These are phyloP conservation scores for Rosa lucieae DNA, from an alignment of 306 rosid genomes.

Conservation along the genomic window DNA sequence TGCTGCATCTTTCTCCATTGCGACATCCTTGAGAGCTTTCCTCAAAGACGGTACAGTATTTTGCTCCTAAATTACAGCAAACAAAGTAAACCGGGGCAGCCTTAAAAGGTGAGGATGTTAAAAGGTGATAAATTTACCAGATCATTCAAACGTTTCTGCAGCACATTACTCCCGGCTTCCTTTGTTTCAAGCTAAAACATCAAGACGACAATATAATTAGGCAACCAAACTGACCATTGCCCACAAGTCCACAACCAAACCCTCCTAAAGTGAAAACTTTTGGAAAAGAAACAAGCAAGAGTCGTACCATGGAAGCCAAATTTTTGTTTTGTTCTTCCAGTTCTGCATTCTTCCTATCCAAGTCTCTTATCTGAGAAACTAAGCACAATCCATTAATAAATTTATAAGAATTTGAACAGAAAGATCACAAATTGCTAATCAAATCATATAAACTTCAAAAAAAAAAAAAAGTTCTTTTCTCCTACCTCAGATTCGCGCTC, in stretches of 20 bases:
- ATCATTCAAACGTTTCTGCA: slow-evolving; percentile 64
- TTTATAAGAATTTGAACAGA: slow-evolving; percentile 12
- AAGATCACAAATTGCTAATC: not conserved
- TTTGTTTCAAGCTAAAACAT: slow-evolving; percentile 66
- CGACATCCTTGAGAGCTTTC: slow-evolving; percentile 87
- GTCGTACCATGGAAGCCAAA: slow-evolving; percentile 49
- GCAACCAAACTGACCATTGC: slow-evolving; percentile 4
- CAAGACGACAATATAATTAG: slow-evolving; percentile 24
- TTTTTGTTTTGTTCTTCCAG: slow-evolving; percentile 62
- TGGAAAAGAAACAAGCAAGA: not conserved
- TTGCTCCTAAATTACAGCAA: slow-evolving; percentile 51
- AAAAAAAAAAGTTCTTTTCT: not conserved
- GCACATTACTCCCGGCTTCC: slow-evolving; percentile 55
- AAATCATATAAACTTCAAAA: not conserved
- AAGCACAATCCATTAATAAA: slow-evolving; percentile 12
- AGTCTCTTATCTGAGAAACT: slow-evolving; percentile 66
- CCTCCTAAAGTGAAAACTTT: no score
- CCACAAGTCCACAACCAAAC: not conserved
- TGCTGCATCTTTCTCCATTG: slow-evolving; percentile 99
- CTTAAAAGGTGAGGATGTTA: not conserved
- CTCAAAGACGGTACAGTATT: slow-evolving; percentile 79
- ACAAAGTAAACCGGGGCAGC: not conserved
- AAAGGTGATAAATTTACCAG: slow-evolving; percentile 46
- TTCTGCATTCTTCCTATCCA: slow-evolving; percentile 64
- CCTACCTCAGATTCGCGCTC: slow-evolving; percentile 73